phyloP scores from a whole-genome alignment of 164 flowering plant genomes.

The Buxus sempervirens region DNA sequence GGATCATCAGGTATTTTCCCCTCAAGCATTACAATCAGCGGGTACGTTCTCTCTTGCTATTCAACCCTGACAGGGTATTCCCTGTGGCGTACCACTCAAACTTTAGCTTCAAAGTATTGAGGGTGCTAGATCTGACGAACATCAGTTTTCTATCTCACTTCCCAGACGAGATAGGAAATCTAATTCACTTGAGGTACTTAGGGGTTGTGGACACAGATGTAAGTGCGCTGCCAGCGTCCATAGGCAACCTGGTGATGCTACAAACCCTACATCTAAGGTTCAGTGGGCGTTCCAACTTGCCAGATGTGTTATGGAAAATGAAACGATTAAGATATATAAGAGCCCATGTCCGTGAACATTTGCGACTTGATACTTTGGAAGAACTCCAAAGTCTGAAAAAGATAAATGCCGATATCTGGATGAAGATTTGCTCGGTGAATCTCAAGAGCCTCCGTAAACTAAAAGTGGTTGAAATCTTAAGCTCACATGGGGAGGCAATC shows the following conservation, averaged over 20 bases:
- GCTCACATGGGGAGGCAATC: neutral
- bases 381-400: slow-evolving; percentile 19
- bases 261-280: slow-evolving; percentile 14
- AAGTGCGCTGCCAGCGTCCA: slow-evolving; percentile 13
- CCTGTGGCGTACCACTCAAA: neutral
- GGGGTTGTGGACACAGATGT: slow-evolving; percentile 9
- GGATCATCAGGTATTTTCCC: neutral
- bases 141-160: neutral
- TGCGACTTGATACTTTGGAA: slow-evolving; percentile 10
- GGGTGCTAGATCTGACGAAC: slow-evolving; percentile 1
- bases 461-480: neutral
- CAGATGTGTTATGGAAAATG: slow-evolving; percentile 19
- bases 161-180: slow-evolving; percentile 10
- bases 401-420: neutral
- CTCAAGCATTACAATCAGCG: neutral
- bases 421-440: slow-evolving; percentile 4
- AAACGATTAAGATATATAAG: slow-evolving; percentile 14
- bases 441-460: slow-evolving; percentile 12
- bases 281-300: neutral
- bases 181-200: slow-evolving; percentile 27
- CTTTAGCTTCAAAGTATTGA: neutral
- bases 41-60: neutral
- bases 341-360: neutral
- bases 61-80: neutral
- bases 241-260: slow-evolving; percentile 19